These are phyloP conservation scores for Calocybe indica DNA, from an alignment of 768 basidiomycete genomes.

Conservation along the genomic window DNA sequence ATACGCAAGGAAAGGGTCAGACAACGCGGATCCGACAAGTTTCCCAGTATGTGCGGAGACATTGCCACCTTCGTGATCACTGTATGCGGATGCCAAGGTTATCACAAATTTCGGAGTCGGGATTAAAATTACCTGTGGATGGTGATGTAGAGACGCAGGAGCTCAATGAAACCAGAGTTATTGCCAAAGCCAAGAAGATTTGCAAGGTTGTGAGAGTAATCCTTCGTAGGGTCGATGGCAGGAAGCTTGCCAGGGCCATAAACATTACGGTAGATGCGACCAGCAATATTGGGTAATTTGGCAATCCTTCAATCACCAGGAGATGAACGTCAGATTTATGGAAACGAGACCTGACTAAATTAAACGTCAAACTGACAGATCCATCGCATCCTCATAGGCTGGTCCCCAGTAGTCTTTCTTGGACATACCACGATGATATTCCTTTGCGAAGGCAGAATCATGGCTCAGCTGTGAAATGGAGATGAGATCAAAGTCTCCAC, in stretches of 20 bases:
- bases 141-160: slow-evolving; percentile 93
- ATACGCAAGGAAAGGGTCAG: slow-evolving; percentile 96
- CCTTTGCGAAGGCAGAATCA: slow-evolving; percentile 93
- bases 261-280: slow-evolving; percentile 85
- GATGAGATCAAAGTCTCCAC: slow-evolving; percentile 2
- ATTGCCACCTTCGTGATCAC: slow-evolving; percentile 98
- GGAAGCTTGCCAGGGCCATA: slow-evolving; percentile 86
- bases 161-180: slow-evolving; percentile 83
- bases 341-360: slow-evolving; percentile 1
- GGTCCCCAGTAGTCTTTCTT: slow-evolving; percentile 98
- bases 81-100: slow-evolving; percentile 14
- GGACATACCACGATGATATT: slow-evolving; percentile 85
- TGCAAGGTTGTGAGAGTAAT: slow-evolving; percentile 86
- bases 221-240: slow-evolving; percentile 76
- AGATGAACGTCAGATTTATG: slow-evolving; percentile 2
- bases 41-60: slow-evolving; percentile 95
- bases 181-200: slow-evolving; percentile 90
- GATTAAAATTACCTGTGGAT: slow-evolving; percentile 68
- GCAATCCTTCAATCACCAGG: slow-evolving; percentile 60
- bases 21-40: slow-evolving; percentile 90
- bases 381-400: slow-evolving; percentile 86
- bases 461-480: slow-evolving; percentile 65
- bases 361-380: slow-evolving; percentile 44
- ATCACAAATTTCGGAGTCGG: neutral
- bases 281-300: slow-evolving; percentile 95